Evolutionary conservation across 306 rosid species (phyloP), one percentile per base, ranked within the genome.

Genomic region (Prunus mira): DNA sequence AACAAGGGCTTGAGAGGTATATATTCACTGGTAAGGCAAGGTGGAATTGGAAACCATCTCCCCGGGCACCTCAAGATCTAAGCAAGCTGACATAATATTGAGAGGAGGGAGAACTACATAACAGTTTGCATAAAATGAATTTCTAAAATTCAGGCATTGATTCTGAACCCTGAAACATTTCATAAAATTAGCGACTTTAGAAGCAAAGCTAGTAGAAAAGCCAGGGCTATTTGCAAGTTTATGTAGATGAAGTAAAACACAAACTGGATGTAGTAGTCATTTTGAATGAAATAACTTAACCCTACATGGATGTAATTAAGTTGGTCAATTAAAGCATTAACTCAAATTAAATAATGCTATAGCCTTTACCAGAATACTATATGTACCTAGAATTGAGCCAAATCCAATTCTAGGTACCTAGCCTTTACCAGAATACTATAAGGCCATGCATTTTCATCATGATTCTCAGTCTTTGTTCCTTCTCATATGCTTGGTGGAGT

Each of bases 361-460:
- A 47, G 34, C 54, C 13, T 9, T 8, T 9, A 45, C 50, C 50
- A 10, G 6, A 45, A 45, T 45, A 45, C 45, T 30, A 58, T 32
- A 32, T 6, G 75, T 89, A 93, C 97, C 96, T 38, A 91, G 78
- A 68, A 83, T 63, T 28, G 98, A 84, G 81, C 98, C 98, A 72
- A 93, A 93, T 83, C 85, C 64, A 91, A n/a, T n/a, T n/a, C n/a
- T n/a, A n/a, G n/a, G n/a, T n/a, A n/a, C n/a, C n/a, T n/a, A 47
- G 34, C 54, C 13, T 9, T 8, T 9, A 45, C 50, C 50, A 10
- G 6, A 45, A 45, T 45, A 45, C 45, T 30, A 58, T 32, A 32
- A 91, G 98, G 73, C 98, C 98, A 12, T 93, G 97, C 98, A 93
- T 93, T 82, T 89, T 93, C 98, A 93, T 93, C 98, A 93, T 93